Base-by-base conservation (phyloP, 2,329 filamentous ascomycete species). In the Aspergillus alliaceus region DNA sequence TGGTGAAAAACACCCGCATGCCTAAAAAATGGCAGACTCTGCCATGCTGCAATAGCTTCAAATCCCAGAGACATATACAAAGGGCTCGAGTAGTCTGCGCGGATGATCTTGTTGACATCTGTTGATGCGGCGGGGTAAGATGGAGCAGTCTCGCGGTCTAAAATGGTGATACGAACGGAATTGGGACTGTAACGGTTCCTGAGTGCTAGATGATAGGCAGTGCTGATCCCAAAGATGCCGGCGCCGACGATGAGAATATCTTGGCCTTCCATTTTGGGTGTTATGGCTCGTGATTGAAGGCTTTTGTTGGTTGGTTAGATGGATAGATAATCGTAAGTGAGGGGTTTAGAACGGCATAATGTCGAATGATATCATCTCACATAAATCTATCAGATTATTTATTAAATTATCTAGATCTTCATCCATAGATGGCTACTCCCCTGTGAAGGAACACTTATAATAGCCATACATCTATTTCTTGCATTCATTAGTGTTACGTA, bases 21-120 rank as follows among this genome's bases (percentile, higher is more conserved):
- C 63, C 78, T 74, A 75, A 83, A 85, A 2, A 87, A 75, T 1
- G 84, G 82, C 53, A 86, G 82, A 1, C 71, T 74, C 54, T 79
- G 79, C 79, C 86, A 90, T 0, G 84, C 72, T 51, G 86, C 82
- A 65, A 87, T 84, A 0, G 88, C 84, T 72, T 90, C 86, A 27
- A 89, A 79, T 0, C 83, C 88, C 20, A 90, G 78, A 50, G 80
- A 72, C 70, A 83, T 86, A 76, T 90, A 90, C 15, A 85, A 71
- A 1, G 83, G 74, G 64, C 88, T 84, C 54, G 83, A 79, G 73
- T 90, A 90, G 70, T 90, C 87, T 48, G 86, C 85, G 56, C 87
- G 85, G 15, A 90, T 80, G 27, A 89, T 86, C 72, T 90, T 90
- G 76, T 89, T 90, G 82, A 86, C 86, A 74, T 91, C 88, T 78